These are phyloP conservation scores for Pseudoneurospora amorphoporcata DNA, from an alignment of 495 filamentous ascomycete genomes.

Conservation along the genomic window DNA sequence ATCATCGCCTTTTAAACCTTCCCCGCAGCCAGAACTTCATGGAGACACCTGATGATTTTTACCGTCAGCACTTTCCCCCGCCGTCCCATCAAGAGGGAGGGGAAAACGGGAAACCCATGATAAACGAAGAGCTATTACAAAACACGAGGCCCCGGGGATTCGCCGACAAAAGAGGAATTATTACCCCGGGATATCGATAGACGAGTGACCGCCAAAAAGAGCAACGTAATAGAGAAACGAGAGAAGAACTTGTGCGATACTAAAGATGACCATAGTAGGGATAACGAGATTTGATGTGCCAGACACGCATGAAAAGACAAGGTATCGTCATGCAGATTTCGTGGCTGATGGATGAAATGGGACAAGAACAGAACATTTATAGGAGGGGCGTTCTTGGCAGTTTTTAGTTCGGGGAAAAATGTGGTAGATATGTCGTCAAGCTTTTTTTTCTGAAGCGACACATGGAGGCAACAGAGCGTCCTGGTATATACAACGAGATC, in stretches of 20 bases:
- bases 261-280: conserved; percentile 1
- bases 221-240: conserved; percentile 3
- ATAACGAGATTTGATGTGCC: conserved; percentile 33
- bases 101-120: conserved; percentile 10
- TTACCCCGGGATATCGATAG: conserved; percentile 10
- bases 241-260: conserved; percentile 10
- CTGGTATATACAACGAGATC: conserved; percentile 24
- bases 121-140: conserved; percentile 26
- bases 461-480: conserved; percentile 6
- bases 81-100: background rate
- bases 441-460: conserved; percentile 2
- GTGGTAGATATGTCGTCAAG: conserved; percentile 10
- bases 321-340: conserved; percentile 43
- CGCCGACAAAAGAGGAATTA: conserved; percentile 10
- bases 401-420: conserved; percentile 19
- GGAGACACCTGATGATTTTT: conserved; percentile 9
- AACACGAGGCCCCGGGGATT: conserved; percentile 4
- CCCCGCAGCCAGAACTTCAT: conserved; percentile 22
- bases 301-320: conserved; percentile 39
- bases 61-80: conserved; percentile 5
- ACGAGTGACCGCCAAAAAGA: conserved; percentile 9
- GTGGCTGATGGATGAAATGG: conserved; percentile 37
- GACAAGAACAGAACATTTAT: conserved; percentile 25
- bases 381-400: conserved; percentile 11
- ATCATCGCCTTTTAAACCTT: conserved; percentile 29